Evolutionary conservation across 805 yeast species (phyloP).

Genomic region (Yarrowia keelungensis): DNA sequence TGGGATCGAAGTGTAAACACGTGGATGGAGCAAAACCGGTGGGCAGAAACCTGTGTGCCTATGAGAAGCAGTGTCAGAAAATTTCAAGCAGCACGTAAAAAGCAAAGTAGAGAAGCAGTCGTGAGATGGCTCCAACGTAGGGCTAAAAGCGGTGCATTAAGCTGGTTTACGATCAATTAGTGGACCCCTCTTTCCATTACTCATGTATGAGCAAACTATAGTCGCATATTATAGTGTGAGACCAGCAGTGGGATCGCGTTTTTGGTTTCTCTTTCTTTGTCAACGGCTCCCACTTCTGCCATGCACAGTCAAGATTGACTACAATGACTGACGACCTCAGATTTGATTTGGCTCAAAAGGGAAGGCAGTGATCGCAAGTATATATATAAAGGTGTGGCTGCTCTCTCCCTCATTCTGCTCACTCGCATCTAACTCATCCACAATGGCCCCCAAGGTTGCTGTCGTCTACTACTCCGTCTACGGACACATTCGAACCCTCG

Average conservation of each 20-base stretch:
- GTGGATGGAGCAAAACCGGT: constrained; percentile 12
- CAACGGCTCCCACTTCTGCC: not conserved
- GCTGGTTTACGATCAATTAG: too few species aligned
- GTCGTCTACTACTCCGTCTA: constrained; percentile 81
- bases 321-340: not conserved
- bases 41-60: not conserved
- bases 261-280: not conserved
- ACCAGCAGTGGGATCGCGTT: not conserved
- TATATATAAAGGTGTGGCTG: not conserved
- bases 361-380: not conserved
- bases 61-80: not conserved
- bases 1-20: not conserved
- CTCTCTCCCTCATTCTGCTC: too few species aligned
- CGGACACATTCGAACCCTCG: constrained; percentile 75
- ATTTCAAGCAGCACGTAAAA: not conserved
- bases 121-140: too few species aligned
- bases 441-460: constrained; percentile 60
- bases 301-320: constrained; percentile 32
- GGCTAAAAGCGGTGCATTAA: too few species aligned
- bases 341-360: not conserved
- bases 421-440: not conserved
- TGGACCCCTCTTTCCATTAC: not conserved
- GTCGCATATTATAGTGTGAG: not conserved
- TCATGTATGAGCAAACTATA: constrained; percentile 8
- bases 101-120: not conserved